Evolutionary conservation across 306 rosid species (phyloP).

Genomic region (Lablab purpureus): DNA sequence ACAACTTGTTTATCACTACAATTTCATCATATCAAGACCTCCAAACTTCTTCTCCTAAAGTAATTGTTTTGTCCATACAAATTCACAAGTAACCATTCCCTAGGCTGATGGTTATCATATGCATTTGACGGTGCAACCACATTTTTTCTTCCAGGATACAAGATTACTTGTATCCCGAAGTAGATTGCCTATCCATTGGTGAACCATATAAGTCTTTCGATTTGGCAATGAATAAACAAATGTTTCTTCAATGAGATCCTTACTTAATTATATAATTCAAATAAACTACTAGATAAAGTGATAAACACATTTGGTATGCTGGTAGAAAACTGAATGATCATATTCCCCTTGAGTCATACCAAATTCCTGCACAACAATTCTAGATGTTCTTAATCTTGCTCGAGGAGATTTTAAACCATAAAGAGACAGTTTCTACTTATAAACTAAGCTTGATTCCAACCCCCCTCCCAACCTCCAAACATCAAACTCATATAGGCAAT

Average conservation of each 20-base stretch:
- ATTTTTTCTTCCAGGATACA: background rate
- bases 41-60: background rate
- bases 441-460: background rate
- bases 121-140: background rate
- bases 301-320: background rate
- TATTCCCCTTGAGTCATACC: background rate
- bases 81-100: background rate
- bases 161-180: background rate
- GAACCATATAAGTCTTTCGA: background rate
- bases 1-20: background rate
- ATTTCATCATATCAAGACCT: background rate
- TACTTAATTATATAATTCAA: background rate
- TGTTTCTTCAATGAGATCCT: background rate
- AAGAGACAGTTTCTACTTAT: background rate
- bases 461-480: background rate
- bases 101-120: background rate
- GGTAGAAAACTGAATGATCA: background rate
- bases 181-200: background rate
- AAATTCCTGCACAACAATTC: background rate
- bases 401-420: background rate
- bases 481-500: background rate
- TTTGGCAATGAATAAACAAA: background rate
- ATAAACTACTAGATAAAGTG: background rate
- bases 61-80: background rate
- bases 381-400: background rate